Conservation (phyloP, 2,329 filamentous ascomycete genomes). For the Aspergillus sp. region DNA sequence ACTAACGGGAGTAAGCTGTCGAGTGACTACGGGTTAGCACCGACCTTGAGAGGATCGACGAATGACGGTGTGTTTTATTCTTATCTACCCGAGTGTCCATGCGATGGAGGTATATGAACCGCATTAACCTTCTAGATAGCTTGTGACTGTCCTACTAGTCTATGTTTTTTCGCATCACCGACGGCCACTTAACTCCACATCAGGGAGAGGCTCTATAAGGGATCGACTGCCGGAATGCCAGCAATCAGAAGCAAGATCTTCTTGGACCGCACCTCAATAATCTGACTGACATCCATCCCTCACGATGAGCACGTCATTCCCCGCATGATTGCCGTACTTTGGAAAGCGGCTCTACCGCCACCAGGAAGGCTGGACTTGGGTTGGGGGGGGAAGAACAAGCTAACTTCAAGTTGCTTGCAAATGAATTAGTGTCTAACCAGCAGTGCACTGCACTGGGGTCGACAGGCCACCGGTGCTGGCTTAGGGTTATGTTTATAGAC, state of each 20-base stretch:
- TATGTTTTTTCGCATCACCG: background rate
- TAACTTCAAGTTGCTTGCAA: background rate
- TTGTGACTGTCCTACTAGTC: background rate
- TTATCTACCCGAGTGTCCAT: background rate
- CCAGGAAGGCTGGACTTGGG: background rate
- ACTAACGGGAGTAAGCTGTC: conserved; percentile 3
- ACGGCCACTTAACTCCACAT: background rate
- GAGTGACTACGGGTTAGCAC: conserved; percentile 8
- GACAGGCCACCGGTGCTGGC: background rate
- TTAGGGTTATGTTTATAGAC: background rate
- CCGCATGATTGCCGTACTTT: background rate
- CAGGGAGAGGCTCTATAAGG: background rate
- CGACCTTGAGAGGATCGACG: conserved; percentile 1
- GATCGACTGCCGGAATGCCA: background rate
- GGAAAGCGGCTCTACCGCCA: background rate
- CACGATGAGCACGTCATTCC: background rate
- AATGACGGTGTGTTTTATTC: conserved; percentile 3
- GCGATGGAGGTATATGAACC: conserved; percentile 3
- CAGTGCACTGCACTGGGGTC: background rate
- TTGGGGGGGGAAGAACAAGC: background rate
- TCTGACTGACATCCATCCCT: background rate
- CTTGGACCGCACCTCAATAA: background rate
- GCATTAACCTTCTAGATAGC: background rate
- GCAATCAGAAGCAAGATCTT: background rate
- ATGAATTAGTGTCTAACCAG: background rate